Conservation (phyloP, 768 basidiomycete genomes). For the Sistotremastrum suecicum region DNA sequence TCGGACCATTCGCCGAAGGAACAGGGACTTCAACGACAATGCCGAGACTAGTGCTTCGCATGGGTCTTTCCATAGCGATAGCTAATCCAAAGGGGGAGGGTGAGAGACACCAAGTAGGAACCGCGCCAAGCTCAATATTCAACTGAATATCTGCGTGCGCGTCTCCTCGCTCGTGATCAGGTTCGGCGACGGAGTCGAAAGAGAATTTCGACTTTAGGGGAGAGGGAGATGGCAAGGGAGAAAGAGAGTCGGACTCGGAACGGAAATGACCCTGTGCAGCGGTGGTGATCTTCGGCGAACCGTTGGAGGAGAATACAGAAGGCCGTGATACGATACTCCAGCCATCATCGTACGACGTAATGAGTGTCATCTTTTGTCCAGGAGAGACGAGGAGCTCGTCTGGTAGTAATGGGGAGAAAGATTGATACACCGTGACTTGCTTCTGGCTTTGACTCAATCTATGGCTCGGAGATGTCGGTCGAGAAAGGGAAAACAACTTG, state of each 20-base stretch:
- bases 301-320: slow-evolving; percentile 9
- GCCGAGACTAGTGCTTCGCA: slow-evolving; percentile 49
- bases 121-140: slow-evolving; percentile 46
- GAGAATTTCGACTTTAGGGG: slow-evolving; percentile 19
- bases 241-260: no score
- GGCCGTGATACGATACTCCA: slow-evolving; percentile 66
- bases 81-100: slow-evolving; percentile 42
- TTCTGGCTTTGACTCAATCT: not conserved
- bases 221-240: no score
- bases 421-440: slow-evolving; percentile 42
- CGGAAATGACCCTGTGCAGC: no score
- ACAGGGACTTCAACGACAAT: slow-evolving; percentile 32
- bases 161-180: slow-evolving; percentile 16
- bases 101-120: slow-evolving; percentile 68
- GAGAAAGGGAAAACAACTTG: no score
- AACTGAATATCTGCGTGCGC: no score
- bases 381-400: slow-evolving; percentile 51
- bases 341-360: slow-evolving; percentile 63
- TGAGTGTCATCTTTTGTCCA: slow-evolving; percentile 47
- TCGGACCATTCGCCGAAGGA: no score
- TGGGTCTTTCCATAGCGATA: slow-evolving; percentile 39
- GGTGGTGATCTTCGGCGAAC: not conserved
- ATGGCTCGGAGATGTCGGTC: not conserved
- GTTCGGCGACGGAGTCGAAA: slow-evolving; percentile 22
- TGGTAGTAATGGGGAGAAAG: slow-evolving; percentile 55